Conservation (phyloP, 805 yeast genomes). For the Barnettozyma wickerhamii region DNA sequence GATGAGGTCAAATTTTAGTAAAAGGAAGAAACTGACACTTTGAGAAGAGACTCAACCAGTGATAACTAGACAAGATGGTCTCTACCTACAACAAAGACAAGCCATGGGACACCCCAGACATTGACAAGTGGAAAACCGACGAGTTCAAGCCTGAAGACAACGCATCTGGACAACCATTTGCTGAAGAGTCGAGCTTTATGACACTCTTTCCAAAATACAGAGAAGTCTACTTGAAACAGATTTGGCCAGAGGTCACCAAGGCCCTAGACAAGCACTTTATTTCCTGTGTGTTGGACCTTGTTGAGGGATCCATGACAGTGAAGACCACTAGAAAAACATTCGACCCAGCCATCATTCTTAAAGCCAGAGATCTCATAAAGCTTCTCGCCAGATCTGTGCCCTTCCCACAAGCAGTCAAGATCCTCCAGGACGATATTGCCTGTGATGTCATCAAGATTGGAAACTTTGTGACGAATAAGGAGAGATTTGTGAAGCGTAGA, state of each 20-base stretch:
- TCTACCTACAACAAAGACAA: slow-evolving; percentile 92
- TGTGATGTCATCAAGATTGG: slow-evolving; percentile 97
- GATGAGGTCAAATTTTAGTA: slow-evolving; percentile 6
- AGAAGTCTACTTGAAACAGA: slow-evolving; percentile 79
- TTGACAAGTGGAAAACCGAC: slow-evolving; percentile 88
- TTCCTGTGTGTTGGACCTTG: slow-evolving; percentile 81
- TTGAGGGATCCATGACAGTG: slow-evolving; percentile 97
- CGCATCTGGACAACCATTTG: slow-evolving; percentile 77
- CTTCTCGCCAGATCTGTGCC: slow-evolving; percentile 95
- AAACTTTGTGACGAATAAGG: slow-evolving; percentile 82
- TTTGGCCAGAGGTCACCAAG: slow-evolving; percentile 92
- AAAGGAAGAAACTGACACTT: not conserved
- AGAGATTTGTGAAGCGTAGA: slow-evolving; percentile 90
- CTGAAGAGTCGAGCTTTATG: slow-evolving; percentile 95
- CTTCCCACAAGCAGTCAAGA: slow-evolving; percentile 91
- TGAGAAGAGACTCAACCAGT: not conserved
- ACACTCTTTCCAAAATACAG: slow-evolving; percentile 95
- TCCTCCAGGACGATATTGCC: slow-evolving; percentile 86
- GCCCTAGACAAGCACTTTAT: slow-evolving; percentile 69
- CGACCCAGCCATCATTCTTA: slow-evolving; percentile 90
- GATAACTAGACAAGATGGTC: slow-evolving; percentile 53
- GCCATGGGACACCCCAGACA: slow-evolving; percentile 96
- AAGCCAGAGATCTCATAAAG: slow-evolving; percentile 93
- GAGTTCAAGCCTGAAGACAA: slow-evolving; percentile 90
- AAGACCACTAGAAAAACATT: slow-evolving; percentile 92